Conservation (phyloP, 108 stramenopile genomes). For the Pseudonitzschia delicatissima region DNA sequence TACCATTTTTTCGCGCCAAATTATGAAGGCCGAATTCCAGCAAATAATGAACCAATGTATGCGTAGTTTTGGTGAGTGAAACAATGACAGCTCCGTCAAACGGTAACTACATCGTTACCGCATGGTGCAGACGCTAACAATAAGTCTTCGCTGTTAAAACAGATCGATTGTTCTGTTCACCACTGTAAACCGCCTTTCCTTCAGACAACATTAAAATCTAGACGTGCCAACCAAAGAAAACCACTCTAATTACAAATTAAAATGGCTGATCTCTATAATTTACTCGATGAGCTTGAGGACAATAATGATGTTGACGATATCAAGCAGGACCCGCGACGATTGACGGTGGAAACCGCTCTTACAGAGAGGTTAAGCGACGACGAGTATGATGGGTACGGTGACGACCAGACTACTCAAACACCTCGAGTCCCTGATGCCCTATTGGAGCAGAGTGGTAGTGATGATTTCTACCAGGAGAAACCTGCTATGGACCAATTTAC, state of each 20-base stretch:
- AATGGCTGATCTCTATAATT: conserved; percentile 73
- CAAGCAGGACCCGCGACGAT: neutral
- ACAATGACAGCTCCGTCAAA: no score
- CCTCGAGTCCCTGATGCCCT: conserved; percentile 7
- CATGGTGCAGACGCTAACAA: neutral
- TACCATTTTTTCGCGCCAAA: no score
- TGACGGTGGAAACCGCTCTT: conserved; percentile 1
- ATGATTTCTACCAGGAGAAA: neutral
- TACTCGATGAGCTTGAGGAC: conserved; percentile 49
- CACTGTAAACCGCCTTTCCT: neutral
- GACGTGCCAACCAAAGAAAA: no score
- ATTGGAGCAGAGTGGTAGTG: neutral
- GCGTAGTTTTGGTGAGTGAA: no score
- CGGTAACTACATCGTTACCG: neutral
- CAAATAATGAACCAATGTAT: no score
- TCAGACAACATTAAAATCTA: neutral
- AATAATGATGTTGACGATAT: conserved; percentile 10
- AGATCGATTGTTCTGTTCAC: no score
- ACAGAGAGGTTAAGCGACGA: conserved; percentile 41
- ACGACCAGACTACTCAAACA: conserved; percentile 8
- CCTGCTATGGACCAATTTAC: neutral
- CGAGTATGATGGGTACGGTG: conserved; percentile 17
- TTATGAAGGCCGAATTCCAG: no score
- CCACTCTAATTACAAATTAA: conserved; percentile 13
- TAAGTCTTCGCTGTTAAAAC: neutral